Evolutionary conservation across 352 stramenopile genomes (phyloP), one percentile per base, ranked within the genome.

Genomic region (Phytophthora europaea): DNA sequence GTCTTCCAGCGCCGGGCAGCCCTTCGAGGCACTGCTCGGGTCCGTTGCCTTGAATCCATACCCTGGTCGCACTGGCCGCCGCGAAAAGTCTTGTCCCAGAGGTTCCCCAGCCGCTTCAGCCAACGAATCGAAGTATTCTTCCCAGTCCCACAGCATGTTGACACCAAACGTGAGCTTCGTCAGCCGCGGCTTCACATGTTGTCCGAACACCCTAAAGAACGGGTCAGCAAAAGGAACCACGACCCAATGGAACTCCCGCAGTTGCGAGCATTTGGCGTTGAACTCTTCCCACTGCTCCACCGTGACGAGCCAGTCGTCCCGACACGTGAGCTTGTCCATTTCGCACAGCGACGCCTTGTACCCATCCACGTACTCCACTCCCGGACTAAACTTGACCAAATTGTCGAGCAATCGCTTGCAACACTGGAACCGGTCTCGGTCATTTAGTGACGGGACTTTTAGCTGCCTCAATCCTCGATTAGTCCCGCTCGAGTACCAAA

Each of bases 131-230:
- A 84, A 84, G 57, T 88, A 88, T 26, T 55, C 40, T 20, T 62
- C 23, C 81, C 78, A 88, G 28, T 75, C 43, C 78, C 81, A 88
- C 18, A 78, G 45, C 78, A 86, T 84, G 55, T 75, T 85, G 20
- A 82, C 56, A 4, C 40, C 67, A 31, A 88, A 76, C 6, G 75
- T 72, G 16, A 84, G 63, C 20, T 67, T 71, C 16, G 36, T 76
- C 10, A 88, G 68, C 2, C 66, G 23, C 12, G 78, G 81, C 47
- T 88, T 88, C 0, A 67, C 18, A 53, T 77, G 38, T 13, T 80
- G 60, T 10, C 78, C 81, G 38, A 85, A 88, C 2, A 73, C 61
- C 3, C 61, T 65, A 51, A 88, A 88, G 58, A 85, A 85, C 23
- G 72, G 66, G 23, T 81, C 75, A 15, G 70, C 70, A 56, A 81